phyloP scores from a whole-genome alignment of 352 stramenopile species.

The Phytophthora palmivora region DNA sequence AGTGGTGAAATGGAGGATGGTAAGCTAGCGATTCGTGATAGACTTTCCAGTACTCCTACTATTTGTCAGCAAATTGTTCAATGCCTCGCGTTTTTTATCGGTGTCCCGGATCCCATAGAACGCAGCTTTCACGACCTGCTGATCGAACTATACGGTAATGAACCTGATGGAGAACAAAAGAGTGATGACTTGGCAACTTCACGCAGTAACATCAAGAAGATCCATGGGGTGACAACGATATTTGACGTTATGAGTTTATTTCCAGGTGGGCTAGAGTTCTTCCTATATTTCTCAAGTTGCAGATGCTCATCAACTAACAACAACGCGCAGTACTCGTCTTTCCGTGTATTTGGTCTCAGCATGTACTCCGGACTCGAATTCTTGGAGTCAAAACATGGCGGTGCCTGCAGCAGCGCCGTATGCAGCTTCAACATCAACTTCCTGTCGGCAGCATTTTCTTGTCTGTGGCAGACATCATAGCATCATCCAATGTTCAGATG shows the following conservation, averaged over 20 bases:
- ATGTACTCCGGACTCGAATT: slow-evolving; percentile 54
- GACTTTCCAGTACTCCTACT: neutral
- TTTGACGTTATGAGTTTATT: slow-evolving; percentile 57
- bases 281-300: neutral
- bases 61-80: slow-evolving; percentile 43
- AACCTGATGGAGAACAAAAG: neutral
- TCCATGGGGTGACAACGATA: slow-evolving; percentile 42
- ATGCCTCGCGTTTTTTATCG: slow-evolving; percentile 59
- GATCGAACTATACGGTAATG: slow-evolving; percentile 32
- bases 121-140: slow-evolving; percentile 30
- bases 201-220: slow-evolving; percentile 25
- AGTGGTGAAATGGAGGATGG: neutral
- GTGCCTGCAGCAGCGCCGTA: slow-evolving; percentile 42
- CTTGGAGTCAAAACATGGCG: slow-evolving; percentile 60
- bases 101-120: slow-evolving; percentile 37
- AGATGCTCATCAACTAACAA: neutral
- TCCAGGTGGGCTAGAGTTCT: slow-evolving; percentile 43
- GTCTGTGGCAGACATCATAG: slow-evolving; percentile 50
- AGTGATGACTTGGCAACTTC: neutral
- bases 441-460: slow-evolving; percentile 30
- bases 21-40: slow-evolving; percentile 2
- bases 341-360: slow-evolving; percentile 65
- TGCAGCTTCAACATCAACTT: slow-evolving; percentile 37
- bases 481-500: slow-evolving; percentile 29
- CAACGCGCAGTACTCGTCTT: slow-evolving; percentile 59